Percentiles rank a stretch among this genome's conserved stretches.
phyloP scores from a whole-genome alignment of 139 green algal genomes.

The Chlamydomonas sphaeroides region DNA sequence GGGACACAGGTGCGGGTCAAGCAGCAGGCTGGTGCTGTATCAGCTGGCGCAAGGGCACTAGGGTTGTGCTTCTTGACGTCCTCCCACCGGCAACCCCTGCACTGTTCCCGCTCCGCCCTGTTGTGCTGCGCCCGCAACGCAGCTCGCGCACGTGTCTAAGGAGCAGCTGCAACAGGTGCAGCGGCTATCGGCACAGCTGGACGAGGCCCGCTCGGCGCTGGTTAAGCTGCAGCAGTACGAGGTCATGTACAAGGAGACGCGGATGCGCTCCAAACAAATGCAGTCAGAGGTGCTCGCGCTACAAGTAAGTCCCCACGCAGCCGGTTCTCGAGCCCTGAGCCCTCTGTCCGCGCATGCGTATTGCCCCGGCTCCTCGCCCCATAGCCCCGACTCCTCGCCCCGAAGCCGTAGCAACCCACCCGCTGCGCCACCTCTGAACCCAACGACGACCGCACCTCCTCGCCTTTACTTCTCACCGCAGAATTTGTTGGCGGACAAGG shows the following conservation, averaged over 20 bases:
- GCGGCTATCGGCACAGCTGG: constrained; percentile 1
- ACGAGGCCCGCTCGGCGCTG: background rate
- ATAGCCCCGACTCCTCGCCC: no score
- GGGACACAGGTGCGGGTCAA: no score
- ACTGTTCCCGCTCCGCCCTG: no score
- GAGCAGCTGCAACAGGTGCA: constrained; percentile 11
- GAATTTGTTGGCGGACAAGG: constrained; percentile 30
- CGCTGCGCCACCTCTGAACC: no score
- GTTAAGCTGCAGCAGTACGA: constrained; percentile 38
- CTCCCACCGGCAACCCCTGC: no score
- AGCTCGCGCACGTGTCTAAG: background rate
- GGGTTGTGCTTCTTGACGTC: background rate
- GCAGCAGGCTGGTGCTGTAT: no score
- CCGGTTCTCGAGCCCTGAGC: no score
- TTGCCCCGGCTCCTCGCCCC: no score
- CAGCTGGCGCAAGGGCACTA: background rate
- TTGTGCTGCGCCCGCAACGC: background rate
- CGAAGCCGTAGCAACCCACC: no score
- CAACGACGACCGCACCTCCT: no score
- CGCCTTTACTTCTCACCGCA: background rate
- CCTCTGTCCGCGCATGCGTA: no score
- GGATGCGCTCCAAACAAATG: constrained; percentile 37
- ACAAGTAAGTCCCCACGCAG: no score
- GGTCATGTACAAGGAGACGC: constrained; percentile 35
- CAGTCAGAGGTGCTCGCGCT: constrained; percentile 27